Evolutionary conservation across 1,284 basidiomycete species (phyloP), one percentile per base, ranked within the genome.

Genomic region (Pascua guehoae): DNA sequence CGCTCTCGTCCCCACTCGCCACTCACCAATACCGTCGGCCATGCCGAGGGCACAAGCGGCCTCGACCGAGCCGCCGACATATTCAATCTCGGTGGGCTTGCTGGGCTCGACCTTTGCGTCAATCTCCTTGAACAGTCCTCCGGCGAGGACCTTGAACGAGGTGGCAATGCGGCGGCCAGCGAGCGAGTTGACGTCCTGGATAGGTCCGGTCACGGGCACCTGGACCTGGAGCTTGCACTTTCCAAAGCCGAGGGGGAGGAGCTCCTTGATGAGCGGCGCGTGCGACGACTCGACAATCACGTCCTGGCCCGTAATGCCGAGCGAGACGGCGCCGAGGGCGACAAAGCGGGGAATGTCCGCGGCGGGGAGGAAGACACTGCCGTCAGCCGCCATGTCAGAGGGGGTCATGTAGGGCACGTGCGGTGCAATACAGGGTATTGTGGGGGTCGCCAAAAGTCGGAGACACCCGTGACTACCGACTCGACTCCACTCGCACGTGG

Each of bases 311-410:
- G 77, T 79, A 62, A 79, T 78, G 49, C 77, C 77, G 47, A 79
- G 68, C 1, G 76, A 76, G 68, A 98, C 89, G 70, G 96, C 91
- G 54, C 95, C 95, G 75, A 97, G 92, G 37, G 92, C 96, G 41
- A 99, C 96, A 78, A 98, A 99, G 40, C 93, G 95, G 12, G 95
- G 95, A 63, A 99, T 99, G 72, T 99, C 96, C 9, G 90, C 84
- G 1, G 96, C 96, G 18, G 96, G 95, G 16, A 98, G 87, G 79
- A 99, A 98, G 38, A 99, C 89, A 17, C 93, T 95, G 73, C 14
- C 8, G 47, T 57, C n/a, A 56, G 52, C 14, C 39, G 48, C 16
- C 11, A 32, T 17, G 7, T 8, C 16, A n/a, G 41, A 32, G 5
- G 40, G 12, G 17, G 39, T 49, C n/a, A 39, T 36, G 15, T n/a